Percentiles rank a stretch among this genome's conserved stretches.
These are phyloP conservation scores for Vitis rotundifolia DNA, from an alignment of 164 flowering plant species.

Conservation along the genomic window DNA sequence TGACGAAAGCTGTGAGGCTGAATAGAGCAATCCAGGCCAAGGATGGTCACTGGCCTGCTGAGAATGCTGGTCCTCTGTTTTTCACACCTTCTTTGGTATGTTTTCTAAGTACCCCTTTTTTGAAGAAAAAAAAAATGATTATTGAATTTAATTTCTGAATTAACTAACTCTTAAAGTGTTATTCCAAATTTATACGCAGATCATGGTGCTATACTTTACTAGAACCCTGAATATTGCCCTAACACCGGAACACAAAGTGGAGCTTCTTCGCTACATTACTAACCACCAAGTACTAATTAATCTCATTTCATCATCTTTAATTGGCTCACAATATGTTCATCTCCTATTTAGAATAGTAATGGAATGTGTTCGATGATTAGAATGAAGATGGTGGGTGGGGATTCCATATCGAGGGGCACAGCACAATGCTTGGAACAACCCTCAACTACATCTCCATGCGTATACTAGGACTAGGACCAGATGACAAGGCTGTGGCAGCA, in stretches of 20 bases:
- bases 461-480: conserved; percentile 26
- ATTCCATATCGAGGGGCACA: conserved; percentile 29
- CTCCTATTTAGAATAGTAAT: not conserved
- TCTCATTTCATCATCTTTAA: not conserved
- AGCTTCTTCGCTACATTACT: too few species aligned
- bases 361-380: conserved; percentile 2
- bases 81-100: too few species aligned
- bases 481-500: conserved; percentile 20
- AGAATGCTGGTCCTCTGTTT: conserved; percentile 27
- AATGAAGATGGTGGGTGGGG: conserved; percentile 15
- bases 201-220: not conserved
- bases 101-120: too few species aligned
- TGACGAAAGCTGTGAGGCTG: conserved; percentile 22
- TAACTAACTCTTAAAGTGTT: too few species aligned
- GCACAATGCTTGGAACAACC: conserved; percentile 32
- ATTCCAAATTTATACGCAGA: conserved; percentile 19
- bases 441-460: conserved; percentile 31
- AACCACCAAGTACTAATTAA: too few species aligned
- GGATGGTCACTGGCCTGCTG: conserved; percentile 42
- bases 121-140: too few species aligned
- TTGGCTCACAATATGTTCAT: not conserved
- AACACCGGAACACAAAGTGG: too few species aligned
- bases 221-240: too few species aligned
- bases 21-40: conserved; percentile 26
- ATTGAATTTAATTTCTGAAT: too few species aligned